phyloP scores from a whole-genome alignment of 441 rosid genomes.

The Francoa sonchifolia region DNA sequence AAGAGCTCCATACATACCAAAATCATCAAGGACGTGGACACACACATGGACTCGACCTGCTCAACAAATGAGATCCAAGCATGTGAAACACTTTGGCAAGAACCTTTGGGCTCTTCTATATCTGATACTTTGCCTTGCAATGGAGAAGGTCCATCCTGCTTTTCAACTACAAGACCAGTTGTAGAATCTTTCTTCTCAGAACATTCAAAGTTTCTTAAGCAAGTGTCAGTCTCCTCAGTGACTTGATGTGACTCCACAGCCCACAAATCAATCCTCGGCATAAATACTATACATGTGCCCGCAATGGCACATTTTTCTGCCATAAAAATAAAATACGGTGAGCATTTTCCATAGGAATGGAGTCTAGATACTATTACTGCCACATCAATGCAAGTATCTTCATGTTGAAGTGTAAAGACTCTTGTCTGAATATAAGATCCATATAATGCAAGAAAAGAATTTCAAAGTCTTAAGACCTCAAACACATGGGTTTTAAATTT shows the following conservation, averaged over 20 bases:
- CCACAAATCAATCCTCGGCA: conserved; percentile 97
- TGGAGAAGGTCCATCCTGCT: conserved; percentile 11
- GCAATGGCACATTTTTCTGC: conserved; percentile 81
- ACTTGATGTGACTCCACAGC: conserved; percentile 47
- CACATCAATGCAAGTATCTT: neutral
- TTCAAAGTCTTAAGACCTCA: neutral
- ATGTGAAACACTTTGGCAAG: conserved; percentile 35
- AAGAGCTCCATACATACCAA: conserved; percentile 39
- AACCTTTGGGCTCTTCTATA: conserved; percentile 14
- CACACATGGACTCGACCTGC: conserved; percentile 71
- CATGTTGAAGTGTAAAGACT: no score
- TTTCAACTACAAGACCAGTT: conserved; percentile 13
- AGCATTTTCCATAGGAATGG: neutral
- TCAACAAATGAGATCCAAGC: conserved; percentile 81
- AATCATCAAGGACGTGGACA: conserved; percentile 72
- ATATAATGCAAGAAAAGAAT: neutral
- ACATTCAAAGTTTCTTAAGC: conserved; percentile 11
- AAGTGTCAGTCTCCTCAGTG: conserved; percentile 22
- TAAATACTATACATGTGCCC: conserved; percentile 53
- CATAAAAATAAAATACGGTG: conserved; percentile 20
- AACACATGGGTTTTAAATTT: no score
- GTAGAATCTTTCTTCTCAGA: conserved; percentile 19
- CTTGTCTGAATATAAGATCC: neutral
- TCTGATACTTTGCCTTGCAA: conserved; percentile 20
- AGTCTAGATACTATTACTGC: neutral